phyloP scores from a whole-genome alignment of 2,329 filamentous ascomycete species.

The Exophiala xenobiotica region DNA sequence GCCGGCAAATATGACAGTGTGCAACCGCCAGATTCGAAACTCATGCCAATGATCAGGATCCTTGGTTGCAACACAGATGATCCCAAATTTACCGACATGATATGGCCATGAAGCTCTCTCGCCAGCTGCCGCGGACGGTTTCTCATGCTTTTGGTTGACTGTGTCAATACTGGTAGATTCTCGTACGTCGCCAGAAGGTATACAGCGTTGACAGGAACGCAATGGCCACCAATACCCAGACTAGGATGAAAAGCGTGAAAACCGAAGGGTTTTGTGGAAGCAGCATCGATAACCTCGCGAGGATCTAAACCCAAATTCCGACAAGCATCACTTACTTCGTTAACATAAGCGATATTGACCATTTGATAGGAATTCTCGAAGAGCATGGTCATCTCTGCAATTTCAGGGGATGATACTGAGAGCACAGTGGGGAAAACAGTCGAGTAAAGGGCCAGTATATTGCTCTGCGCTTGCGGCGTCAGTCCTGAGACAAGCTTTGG shows the following conservation, averaged over 20 bases:
- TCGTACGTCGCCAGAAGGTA: conserved; percentile 21
- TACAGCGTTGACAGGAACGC: conserved; percentile 25
- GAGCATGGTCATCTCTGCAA: conserved; percentile 26
- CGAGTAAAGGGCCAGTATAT: conserved; percentile 17
- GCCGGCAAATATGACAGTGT: conserved; percentile 20
- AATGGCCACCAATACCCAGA: conserved; percentile 25
- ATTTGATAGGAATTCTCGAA: conserved; percentile 27
- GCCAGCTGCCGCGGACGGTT: conserved; percentile 15
- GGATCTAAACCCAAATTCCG: conserved; percentile 18
- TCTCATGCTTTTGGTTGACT: conserved; percentile 22
- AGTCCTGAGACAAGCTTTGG: conserved; percentile 25
- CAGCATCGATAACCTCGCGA: conserved; percentile 22
- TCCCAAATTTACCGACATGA: background rate
- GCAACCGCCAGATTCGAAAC: conserved; percentile 25
- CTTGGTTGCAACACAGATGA: conserved; percentile 8
- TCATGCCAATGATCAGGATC: conserved; percentile 21
- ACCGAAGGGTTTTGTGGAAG: conserved; percentile 24
- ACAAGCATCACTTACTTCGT: conserved; percentile 25
- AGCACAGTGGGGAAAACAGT: conserved; percentile 18
- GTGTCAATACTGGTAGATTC: conserved; percentile 11
- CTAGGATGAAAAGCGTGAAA: conserved; percentile 23
- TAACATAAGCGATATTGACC: conserved; percentile 27
- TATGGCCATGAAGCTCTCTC: conserved; percentile 8
- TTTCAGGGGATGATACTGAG: conserved; percentile 20
- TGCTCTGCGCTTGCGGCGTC: conserved; percentile 11